Percentiles rank a stretch among this genome's conserved stretches.
phyloP scores from a whole-genome alignment of 768 basidiomycete species.

The Suillus subaureus region DNA sequence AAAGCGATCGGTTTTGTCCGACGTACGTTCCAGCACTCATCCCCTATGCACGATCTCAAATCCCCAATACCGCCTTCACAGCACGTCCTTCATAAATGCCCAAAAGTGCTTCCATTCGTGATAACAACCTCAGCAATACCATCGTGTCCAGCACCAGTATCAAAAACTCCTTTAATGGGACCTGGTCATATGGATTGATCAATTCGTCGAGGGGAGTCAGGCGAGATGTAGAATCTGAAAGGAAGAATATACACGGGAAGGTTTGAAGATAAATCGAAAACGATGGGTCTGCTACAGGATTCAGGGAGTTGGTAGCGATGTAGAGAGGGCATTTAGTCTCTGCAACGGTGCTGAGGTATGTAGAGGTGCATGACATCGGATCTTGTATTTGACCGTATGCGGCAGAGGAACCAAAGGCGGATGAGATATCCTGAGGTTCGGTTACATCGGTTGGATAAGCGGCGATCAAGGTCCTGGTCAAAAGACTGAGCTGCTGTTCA shows the following conservation, averaged over 20 bases:
- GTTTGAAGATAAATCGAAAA: slow-evolving; percentile 48
- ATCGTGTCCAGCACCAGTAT: slow-evolving; percentile 72
- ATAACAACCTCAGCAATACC: slow-evolving; percentile 32
- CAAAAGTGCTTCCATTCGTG: slow-evolving; percentile 67
- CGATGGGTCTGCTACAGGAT: slow-evolving; percentile 41
- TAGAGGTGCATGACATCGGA: slow-evolving; percentile 42
- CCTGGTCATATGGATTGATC: slow-evolving; percentile 50
- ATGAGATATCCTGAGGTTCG: slow-evolving; percentile 26
- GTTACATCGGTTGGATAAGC: no score
- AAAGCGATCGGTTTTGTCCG: no score
- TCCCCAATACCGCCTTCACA: slow-evolving; percentile 66
- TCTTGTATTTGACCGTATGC: slow-evolving; percentile 7
- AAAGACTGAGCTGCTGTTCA: no score
- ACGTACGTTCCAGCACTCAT: slow-evolving; percentile 15
- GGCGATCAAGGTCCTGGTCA: no score
- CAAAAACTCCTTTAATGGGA: slow-evolving; percentile 47
- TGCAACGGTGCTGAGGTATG: slow-evolving; percentile 37
- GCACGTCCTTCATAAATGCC: slow-evolving; percentile 62
- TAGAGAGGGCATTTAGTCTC: slow-evolving; percentile 30
- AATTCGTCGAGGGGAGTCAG: slow-evolving; percentile 36
- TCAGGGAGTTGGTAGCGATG: slow-evolving; percentile 61
- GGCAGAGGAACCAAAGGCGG: slow-evolving; percentile 31
- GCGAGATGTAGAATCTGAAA: slow-evolving; percentile 49
- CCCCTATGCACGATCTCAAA: slow-evolving; percentile 55
- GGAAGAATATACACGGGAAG: slow-evolving; percentile 67